Conservation (phyloP, 2,329 filamentous ascomycete species). For the Raffaelea arxii region DNA sequence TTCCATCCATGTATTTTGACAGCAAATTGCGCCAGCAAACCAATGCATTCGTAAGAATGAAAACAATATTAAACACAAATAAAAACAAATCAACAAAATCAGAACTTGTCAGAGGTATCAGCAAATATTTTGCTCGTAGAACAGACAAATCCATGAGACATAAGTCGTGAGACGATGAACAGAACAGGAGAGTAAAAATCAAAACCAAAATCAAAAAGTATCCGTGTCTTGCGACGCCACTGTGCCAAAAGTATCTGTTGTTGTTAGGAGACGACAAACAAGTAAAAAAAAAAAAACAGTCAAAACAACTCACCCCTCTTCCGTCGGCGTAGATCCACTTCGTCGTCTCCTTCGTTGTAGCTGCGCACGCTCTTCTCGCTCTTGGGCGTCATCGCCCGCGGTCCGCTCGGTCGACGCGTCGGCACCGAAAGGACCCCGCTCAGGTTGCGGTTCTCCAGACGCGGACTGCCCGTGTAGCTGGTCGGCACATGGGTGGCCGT, state of each 20-base stretch:
- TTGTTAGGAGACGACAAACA: constrained; percentile 8
- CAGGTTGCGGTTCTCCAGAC: constrained; percentile 47
- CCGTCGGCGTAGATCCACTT: constrained; percentile 33
- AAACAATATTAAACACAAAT: not conserved
- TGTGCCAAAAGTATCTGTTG: constrained; percentile 42
- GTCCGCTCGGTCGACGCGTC: constrained; percentile 46
- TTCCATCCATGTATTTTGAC: no score
- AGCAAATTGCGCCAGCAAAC: constrained; percentile 1
- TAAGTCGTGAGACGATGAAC: not conserved
- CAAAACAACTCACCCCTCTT: not conserved
- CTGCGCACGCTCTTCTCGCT: constrained; percentile 25
- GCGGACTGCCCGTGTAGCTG: constrained; percentile 42
- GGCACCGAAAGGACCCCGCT: constrained; percentile 42
- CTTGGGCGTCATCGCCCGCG: constrained; percentile 51
- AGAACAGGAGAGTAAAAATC: not conserved
- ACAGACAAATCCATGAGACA: not conserved
- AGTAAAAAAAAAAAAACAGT: not conserved
- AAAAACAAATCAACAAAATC: no score
- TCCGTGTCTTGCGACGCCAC: constrained; percentile 42
- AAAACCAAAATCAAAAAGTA: constrained; percentile 18
- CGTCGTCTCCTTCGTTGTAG: constrained; percentile 32
- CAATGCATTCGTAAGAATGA: not conserved
- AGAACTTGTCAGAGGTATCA: no score
- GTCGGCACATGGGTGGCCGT: constrained; percentile 30
- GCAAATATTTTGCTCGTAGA: no score